Conservation (phyloP, 73 alveolate species). For the Stentor roeselii region DNA sequence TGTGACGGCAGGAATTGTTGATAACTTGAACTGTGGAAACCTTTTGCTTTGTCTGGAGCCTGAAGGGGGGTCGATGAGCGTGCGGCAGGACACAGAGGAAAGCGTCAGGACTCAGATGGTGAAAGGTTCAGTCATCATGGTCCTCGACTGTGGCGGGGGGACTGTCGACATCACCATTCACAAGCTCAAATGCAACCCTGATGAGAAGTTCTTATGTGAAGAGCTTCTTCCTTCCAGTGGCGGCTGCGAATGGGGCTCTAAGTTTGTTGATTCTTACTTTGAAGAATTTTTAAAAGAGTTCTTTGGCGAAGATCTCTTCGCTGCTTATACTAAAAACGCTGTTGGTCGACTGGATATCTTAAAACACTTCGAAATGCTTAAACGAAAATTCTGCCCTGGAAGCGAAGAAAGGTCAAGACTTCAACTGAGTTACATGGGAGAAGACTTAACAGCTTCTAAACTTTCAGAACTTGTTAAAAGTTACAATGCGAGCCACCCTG, state of each 20-base stretch:
- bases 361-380: slow-evolving; percentile 94
- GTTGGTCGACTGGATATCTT: slow-evolving; percentile 93
- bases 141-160: slow-evolving; percentile 98
- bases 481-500: slow-evolving; percentile 72
- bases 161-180: slow-evolving; percentile 96
- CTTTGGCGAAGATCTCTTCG: slow-evolving; percentile 83
- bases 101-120: slow-evolving; percentile 77
- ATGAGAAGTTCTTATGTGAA: slow-evolving; percentile 92
- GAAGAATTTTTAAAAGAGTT: slow-evolving; percentile 91
- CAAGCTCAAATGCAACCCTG: slow-evolving; percentile 89
- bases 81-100: slow-evolving; percentile 95
- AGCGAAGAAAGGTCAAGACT: slow-evolving; percentile 87
- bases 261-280: slow-evolving; percentile 93
- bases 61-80: slow-evolving; percentile 97
- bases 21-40: slow-evolving; percentile 79
- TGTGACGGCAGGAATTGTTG: slow-evolving; percentile 93
- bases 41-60: slow-evolving; percentile 95
- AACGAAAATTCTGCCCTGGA: slow-evolving; percentile 92
- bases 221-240: slow-evolving; percentile 96
- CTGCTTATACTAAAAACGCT: slow-evolving; percentile 80
- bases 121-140: slow-evolving; percentile 89
- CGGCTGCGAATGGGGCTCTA: slow-evolving; percentile 99
- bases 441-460: slow-evolving; percentile 76
- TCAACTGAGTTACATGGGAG: slow-evolving; percentile 92
- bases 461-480: slow-evolving; percentile 78